phyloP scores from a whole-genome alignment of 2,329 filamentous ascomycete species.

The Calonectria pseudoreteaudii region DNA sequence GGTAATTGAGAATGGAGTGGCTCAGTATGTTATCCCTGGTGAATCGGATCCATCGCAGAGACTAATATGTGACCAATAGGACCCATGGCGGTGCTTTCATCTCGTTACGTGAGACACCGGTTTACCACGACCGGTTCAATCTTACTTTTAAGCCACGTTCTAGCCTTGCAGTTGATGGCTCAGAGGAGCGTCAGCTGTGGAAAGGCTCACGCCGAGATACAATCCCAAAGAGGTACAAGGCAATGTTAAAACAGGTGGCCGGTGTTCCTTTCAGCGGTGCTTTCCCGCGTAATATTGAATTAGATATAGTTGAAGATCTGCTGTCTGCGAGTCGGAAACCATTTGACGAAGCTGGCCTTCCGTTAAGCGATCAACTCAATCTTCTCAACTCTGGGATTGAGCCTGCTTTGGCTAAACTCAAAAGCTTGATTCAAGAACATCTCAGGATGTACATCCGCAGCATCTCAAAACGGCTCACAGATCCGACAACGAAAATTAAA shows the following conservation, averaged over 20 bases:
- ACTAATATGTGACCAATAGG: background rate
- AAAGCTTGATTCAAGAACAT: background rate
- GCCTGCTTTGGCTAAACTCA: background rate
- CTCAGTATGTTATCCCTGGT: background rate
- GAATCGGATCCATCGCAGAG: background rate
- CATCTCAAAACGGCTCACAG: background rate
- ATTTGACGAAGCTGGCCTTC: background rate
- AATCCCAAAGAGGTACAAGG: background rate
- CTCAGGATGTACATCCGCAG: background rate
- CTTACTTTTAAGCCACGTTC: background rate
- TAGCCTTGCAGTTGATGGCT: background rate
- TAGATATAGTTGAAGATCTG: background rate
- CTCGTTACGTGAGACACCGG: background rate
- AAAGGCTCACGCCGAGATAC: background rate
- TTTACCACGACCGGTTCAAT: background rate
- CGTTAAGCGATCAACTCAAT: background rate
- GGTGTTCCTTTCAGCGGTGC: background rate
- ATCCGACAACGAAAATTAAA: background rate
- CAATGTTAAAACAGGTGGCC: background rate
- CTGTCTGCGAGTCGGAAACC: background rate
- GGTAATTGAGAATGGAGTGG: constrained; percentile 46
- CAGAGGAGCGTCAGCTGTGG: background rate
- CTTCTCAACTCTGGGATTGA: background rate
- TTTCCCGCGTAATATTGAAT: background rate
- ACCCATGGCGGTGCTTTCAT: background rate